Evolutionary conservation across 192 early-diverging fungal genomes (phyloP).

Genomic region (Spizellomyces sp.): DNA sequence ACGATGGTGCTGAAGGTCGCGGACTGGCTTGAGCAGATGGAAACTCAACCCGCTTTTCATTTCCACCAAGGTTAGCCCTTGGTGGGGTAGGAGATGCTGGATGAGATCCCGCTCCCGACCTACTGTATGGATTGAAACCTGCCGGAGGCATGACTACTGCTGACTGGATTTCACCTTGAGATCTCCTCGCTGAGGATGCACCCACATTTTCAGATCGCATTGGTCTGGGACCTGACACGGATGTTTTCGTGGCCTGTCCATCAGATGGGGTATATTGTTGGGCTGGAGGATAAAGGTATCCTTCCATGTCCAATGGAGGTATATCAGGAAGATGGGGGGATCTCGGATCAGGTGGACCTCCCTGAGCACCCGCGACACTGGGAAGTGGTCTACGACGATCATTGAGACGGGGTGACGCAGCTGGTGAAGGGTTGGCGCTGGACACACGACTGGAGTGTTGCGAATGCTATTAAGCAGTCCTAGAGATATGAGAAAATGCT

Average conservation of each 20-base stretch:
- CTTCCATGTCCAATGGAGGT: neutral
- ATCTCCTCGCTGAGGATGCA: neutral
- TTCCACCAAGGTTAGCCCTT: neutral
- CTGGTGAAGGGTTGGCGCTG: slow-evolving; percentile 17
- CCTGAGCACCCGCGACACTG: neutral
- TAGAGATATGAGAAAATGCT: no score
- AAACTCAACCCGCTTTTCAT: neutral
- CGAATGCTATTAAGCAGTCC: no score
- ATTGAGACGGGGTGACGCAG: slow-evolving; percentile 4
- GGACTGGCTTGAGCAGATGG: neutral
- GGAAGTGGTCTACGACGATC: slow-evolving; percentile 23
- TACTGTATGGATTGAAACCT: neutral
- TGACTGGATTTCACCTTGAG: neutral
- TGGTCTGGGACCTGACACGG: slow-evolving; percentile 10
- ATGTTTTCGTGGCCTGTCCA: neutral
- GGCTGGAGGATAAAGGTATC: slow-evolving; percentile 12
- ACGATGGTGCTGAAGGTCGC: slow-evolving; percentile 9
- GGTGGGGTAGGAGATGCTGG: neutral
- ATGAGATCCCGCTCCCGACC: neutral
- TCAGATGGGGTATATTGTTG: slow-evolving; percentile 19
- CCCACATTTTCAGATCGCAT: slow-evolving; percentile 5
- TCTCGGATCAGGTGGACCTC: slow-evolving; percentile 11
- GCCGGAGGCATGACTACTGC: neutral
- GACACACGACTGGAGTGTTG: neutral
- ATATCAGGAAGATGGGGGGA: neutral